Base-by-base conservation (phyloP, 495 filamentous ascomycete genomes). In the Trichoderma parareesei region DNA sequence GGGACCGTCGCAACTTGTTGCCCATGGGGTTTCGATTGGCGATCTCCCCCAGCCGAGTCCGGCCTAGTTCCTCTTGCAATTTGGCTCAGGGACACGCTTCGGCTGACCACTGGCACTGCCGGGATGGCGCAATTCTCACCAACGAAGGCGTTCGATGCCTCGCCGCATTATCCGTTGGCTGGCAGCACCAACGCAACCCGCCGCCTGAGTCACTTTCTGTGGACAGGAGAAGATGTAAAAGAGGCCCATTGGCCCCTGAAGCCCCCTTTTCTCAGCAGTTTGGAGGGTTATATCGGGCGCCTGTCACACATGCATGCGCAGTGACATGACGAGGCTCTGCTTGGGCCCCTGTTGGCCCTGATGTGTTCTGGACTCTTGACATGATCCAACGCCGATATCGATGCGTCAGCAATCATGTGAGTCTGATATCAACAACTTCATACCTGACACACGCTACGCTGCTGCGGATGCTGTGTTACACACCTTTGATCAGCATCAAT, bases 121-220 rank as follows among this genome's bases (percentile, higher is more conserved):
- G 53, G 27, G 27, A 57, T 57, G 53, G 53, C 53, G 53, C 53
- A 57, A 57, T 57, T n/a, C 14, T 57, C 53, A 37, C 20, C 53
- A 11, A 27, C 53, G 53, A 57, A 57, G 53, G 53, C 53, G 53
- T 57, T 57, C 53, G 53, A 57, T 57, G 27, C 53, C 53, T 57
- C 53, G 53, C 27, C 53, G 53, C 27, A 16, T 9, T 9, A 18
- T 49, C 46, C n/a, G 20, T 57, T 57, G 27, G 33, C 2, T 33
- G 53, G 53, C 53, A 35, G 53, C 27, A 57, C 53, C 16, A 57
- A 27, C 53, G 13, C 20, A 57, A 13, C 9, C 16, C 27, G 7
- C 9, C 53, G 53, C 27, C 53, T 35, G 53, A 57, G 46, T 49
- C 46, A 18, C 46, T 49, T n/a, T n/a, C 46, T 49, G 18, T 18